Evolutionary conservation across 495 filamentous ascomycete genomes (phyloP).

Genomic region (Penicillium psychrofluorescens): DNA sequence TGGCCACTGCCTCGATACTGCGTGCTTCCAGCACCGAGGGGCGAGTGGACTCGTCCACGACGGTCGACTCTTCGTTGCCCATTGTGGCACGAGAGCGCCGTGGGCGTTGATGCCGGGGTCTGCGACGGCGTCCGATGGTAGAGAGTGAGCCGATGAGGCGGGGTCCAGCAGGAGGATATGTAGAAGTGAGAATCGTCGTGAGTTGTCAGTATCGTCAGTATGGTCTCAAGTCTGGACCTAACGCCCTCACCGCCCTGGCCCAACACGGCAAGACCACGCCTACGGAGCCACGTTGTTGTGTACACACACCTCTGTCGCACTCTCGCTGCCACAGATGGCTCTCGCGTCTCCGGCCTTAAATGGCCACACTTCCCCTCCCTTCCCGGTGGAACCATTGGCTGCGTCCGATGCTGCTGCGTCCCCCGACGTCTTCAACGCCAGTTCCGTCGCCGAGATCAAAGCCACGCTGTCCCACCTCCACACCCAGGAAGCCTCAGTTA

Average conservation of each 20-base stretch:
- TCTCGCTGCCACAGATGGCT: constrained; percentile 4
- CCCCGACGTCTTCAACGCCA: constrained; percentile 57
- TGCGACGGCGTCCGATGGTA: constrained; percentile 30
- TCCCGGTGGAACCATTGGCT: constrained; percentile 6
- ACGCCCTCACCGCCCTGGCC: constrained; percentile 24
- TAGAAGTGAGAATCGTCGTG: neutral
- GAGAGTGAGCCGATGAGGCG: too few species aligned
- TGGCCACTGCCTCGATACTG: constrained; percentile 63
- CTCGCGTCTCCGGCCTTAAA: constrained; percentile 14
- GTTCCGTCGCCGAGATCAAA: constrained; percentile 69
- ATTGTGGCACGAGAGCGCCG: constrained; percentile 35
- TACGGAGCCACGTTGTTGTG: too few species aligned
- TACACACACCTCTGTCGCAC: too few species aligned
- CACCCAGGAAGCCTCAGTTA: constrained; percentile 66
- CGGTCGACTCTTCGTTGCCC: constrained; percentile 62
- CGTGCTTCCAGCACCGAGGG: constrained; percentile 60
- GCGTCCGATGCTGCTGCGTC: neutral
- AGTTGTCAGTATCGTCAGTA: too few species aligned
- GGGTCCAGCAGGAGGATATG: neutral
- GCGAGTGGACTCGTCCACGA: constrained; percentile 55
- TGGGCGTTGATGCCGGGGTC: constrained; percentile 17
- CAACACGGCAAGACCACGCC: too few species aligned
- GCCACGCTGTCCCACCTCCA: constrained; percentile 66
- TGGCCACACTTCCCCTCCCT: constrained; percentile 16
- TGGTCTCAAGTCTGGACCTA: too few species aligned